Evolutionary conservation across 1,284 basidiomycete species (phyloP).

Genomic region (Hemileia vastatrix): DNA sequence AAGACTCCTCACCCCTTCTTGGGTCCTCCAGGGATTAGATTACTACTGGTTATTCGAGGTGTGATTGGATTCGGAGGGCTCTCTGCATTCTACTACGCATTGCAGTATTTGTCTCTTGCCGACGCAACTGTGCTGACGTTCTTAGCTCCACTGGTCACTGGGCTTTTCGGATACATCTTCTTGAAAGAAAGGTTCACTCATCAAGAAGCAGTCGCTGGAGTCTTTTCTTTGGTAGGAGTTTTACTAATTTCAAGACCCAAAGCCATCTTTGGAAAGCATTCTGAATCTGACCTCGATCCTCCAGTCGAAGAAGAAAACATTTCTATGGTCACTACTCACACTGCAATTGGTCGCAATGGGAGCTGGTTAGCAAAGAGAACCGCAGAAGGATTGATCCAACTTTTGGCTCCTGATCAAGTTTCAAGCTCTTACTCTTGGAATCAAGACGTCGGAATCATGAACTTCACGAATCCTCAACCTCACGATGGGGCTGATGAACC

Average conservation of each 20-base stretch:
- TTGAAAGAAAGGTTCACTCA: slow-evolving; percentile 57
- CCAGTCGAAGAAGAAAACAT: background rate
- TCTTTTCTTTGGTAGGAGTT: slow-evolving; percentile 55
- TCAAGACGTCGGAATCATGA: background rate
- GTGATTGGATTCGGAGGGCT: slow-evolving; percentile 56
- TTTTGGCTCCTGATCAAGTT: background rate
- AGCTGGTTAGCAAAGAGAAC: background rate
- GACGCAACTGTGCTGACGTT: slow-evolving; percentile 69
- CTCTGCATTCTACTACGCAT: slow-evolving; percentile 60
- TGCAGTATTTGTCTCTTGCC: slow-evolving; percentile 60
- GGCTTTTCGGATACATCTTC: slow-evolving; percentile 58
- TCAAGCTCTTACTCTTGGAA: background rate
- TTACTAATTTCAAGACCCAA: slow-evolving; percentile 51
- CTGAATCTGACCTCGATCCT: background rate
- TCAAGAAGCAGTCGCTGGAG: slow-evolving; percentile 57
- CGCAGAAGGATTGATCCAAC: background rate
- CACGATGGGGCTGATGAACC: background rate
- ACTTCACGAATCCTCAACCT: background rate
- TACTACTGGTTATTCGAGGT: slow-evolving; percentile 54
- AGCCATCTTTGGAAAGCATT: slow-evolving; percentile 30
- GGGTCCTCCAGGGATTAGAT: slow-evolving; percentile 59
- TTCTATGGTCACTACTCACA: background rate
- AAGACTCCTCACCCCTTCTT: slow-evolving; percentile 57
- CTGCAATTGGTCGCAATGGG: no score
- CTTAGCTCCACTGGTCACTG: slow-evolving; percentile 60